These are phyloP conservation scores for Pseudogymnoascus sp. DNA, from an alignment of 2,329 filamentous ascomycete species.

Conservation along the genomic window DNA sequence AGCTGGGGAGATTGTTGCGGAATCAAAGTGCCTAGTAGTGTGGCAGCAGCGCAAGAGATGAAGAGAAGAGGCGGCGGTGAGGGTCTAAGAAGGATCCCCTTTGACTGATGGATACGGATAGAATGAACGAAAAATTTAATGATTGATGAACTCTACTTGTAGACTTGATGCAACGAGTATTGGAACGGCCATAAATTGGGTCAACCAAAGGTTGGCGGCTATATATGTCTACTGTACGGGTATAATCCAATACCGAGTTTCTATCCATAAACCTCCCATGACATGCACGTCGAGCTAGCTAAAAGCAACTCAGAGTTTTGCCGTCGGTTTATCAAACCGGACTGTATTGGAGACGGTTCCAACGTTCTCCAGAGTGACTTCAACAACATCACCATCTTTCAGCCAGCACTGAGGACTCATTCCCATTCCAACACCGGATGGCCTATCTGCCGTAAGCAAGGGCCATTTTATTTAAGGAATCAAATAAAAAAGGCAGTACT, in stretches of 20 bases:
- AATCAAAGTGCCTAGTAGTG: slow-evolving; percentile 90
- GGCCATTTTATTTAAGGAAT: background rate
- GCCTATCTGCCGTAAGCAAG: slow-evolving; percentile 33
- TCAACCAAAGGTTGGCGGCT: background rate
- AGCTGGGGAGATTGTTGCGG: slow-evolving; percentile 96
- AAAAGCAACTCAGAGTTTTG: slow-evolving; percentile 29
- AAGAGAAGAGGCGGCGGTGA: slow-evolving; percentile 61
- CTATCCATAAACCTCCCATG: slow-evolving; percentile 7
- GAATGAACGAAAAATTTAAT: background rate
- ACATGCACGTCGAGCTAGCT: background rate
- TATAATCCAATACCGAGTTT: slow-evolving; percentile 7
- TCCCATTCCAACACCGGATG: slow-evolving; percentile 65
- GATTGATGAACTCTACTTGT: background rate
- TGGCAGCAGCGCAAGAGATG: slow-evolving; percentile 85
- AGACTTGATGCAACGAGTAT: background rate
- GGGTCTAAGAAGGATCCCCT: slow-evolving; percentile 66
- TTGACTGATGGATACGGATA: slow-evolving; percentile 49
- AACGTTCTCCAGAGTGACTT: slow-evolving; percentile 60
- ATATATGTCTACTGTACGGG: slow-evolving; percentile 1
- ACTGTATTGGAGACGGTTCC: slow-evolving; percentile 52
- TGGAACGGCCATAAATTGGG: background rate
- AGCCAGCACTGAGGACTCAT: slow-evolving; percentile 60
- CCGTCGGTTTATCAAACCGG: slow-evolving; percentile 34
- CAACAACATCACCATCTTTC: slow-evolving; percentile 62
- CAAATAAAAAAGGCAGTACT: slow-evolving; percentile 26